Evolutionary conservation across 2,329 filamentous ascomycete genomes (phyloP), one percentile per base, ranked within the genome.

Genomic region (Venturia asperata): DNA sequence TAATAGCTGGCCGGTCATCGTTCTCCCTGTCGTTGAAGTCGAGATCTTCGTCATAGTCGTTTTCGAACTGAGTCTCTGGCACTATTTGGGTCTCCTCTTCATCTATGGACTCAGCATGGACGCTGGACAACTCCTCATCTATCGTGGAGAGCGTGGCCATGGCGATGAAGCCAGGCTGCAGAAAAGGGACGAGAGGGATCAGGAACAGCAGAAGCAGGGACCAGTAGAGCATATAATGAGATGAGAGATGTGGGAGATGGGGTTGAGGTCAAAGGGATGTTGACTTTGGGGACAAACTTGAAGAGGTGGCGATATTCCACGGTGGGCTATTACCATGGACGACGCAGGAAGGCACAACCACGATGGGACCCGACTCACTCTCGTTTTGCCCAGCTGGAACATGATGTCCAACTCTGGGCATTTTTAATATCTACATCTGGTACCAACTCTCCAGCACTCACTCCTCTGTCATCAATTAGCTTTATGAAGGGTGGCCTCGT

Each of bases 131-230:
- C 21, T 45, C 60, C 27, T 61, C 60, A 17, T 19, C 7, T 10
- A 61, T 45, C 9, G 39, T 39, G 1, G 60, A 43, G 27, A 61
- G 52, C 6, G 52, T 58, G 52, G 52, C 52, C 52, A 58, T 58
- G 52, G 52, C 30, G 30, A 58, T 37, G 52, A 58, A 58, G 52
- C 52, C 52, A 37, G 52, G 52, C 52, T 37, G 47, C 21, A 52
- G 47, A 27, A 52, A 52, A 4, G 52, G 37, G 30, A 58, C 30
- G 3, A 58, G 27, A 13, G 15, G 27, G 52, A 58, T n/a, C 2
- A 58, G 27, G 6, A 58, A 30, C 11, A 56, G 15, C 27, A 56
- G 30, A n/a, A 56, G 17, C 13, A 56, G 52, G 21, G 52, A 56
- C 27, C 30, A 56, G 27, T 56, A 37, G 15, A 21, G 52, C 52